Conservation (phyloP, 139 green algal species). For the Coccomyxa sp. region DNA sequence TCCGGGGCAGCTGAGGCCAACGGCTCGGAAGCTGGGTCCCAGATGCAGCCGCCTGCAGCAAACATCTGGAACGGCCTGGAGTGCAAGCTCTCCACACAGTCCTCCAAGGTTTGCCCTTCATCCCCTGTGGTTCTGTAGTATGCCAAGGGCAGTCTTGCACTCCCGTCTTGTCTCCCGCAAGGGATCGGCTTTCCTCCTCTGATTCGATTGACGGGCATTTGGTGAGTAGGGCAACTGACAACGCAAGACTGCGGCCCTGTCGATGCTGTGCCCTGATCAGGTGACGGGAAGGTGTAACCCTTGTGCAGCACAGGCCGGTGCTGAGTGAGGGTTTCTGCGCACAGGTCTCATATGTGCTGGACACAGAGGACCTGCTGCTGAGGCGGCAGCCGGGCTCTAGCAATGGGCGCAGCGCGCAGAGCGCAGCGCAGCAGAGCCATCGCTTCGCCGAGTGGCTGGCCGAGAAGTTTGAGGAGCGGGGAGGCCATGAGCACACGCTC, state of each 20-base stretch:
- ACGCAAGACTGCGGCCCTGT: neutral
- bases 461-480: too few species aligned
- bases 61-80: conserved; percentile 84
- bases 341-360: conserved; percentile 89
- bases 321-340: neutral
- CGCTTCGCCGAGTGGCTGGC: too few species aligned
- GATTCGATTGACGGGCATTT: conserved; percentile 10
- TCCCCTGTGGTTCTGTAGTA: neutral
- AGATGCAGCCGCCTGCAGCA: conserved; percentile 31
- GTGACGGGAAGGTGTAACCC: neutral
- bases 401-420: too few species aligned
- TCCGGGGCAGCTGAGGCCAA: neutral
- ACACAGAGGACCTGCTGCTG: conserved; percentile 94
- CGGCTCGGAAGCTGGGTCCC: neutral
- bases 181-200: conserved; percentile 12
- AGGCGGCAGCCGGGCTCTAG: too few species aligned
- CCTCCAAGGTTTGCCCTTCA: conserved; percentile 44
- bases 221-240: neutral
- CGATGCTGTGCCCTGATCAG: neutral
- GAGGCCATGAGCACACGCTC: too few species aligned
- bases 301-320: too few species aligned
- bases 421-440: too few species aligned
- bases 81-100: conserved; percentile 85
- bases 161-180: neutral
- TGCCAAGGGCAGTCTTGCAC: neutral